Base-by-base conservation (phyloP, 208 protist species). In the Leishmania martiniquensis region DNA sequence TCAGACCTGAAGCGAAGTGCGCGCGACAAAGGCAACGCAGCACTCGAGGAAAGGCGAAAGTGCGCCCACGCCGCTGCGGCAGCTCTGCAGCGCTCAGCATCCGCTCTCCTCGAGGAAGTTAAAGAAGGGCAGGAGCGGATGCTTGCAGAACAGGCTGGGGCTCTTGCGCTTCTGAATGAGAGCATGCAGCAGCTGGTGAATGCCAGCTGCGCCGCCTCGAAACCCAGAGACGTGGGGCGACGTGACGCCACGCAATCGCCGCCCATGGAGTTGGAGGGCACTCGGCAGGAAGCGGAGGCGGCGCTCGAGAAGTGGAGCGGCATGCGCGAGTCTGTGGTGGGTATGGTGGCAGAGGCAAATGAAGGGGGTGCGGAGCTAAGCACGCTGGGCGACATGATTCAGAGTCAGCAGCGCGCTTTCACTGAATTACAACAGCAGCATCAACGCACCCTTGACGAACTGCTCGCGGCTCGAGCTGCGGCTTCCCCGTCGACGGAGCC, bases 281-380 rank as follows among this genome's bases (percentile, higher is more conserved):
- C 80, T 17, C 80, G 76, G 59, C 63, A 85, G 67, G 76, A 81
- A 71, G 73, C 84, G 49, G 70, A 70, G n/a, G n/a, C 76, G 81
- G 54, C 63, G 52, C 32, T 39, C 25, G 32, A 54, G 69, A 17
- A 45, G 29, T 29, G 37, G 32, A n/a, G 15, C 71, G 4, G 22
- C 32, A 51, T 63, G n/a, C 66, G 32, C 6, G 42, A 71, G 66
- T 12, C 44, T 5, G 45, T n/a, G 20, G 45, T 22, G 22, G 66
- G 7, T 13, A 52, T 47, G n/a, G 32, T 22, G n/a, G 25, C 25
- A 10, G 12, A 15, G 34, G 20, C 22, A 22, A 20, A 51, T 29
- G 57, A 37, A 29, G 57, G 37, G 57, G 37, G 29, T 39, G 57
- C 29, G 57, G 12, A 63, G 57, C 29, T 63, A 13, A 29, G 29